Percentiles rank a stretch among this genome's conserved stretches.
Evolutionary conservation across 1,139 yeast species (phyloP).

Genomic region (Blastobotrys raffinosifermentans): DNA sequence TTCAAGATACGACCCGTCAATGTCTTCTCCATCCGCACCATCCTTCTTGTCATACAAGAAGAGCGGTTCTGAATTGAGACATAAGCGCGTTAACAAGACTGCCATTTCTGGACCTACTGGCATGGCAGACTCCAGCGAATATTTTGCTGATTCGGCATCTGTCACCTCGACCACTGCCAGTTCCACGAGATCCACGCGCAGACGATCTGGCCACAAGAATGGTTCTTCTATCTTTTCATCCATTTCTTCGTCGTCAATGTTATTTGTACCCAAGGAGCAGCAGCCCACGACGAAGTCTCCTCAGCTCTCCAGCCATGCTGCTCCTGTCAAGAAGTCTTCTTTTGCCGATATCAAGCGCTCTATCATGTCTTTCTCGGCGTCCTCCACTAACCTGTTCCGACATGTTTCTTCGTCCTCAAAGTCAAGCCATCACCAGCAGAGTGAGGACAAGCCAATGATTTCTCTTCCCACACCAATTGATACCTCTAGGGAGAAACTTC

Average conservation of each 20-base stretch:
- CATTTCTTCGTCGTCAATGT: conserved; percentile 12
- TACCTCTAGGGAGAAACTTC: conserved; percentile 48
- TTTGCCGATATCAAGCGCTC: conserved; percentile 17
- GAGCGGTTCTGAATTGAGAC: conserved; percentile 17
- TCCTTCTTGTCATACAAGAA: conserved; percentile 22
- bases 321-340: conserved; percentile 11
- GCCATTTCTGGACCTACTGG: conserved; percentile 24
- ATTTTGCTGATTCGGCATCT: conserved; percentile 14
- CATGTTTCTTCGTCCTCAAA: conserved; percentile 8
- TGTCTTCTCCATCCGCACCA: conserved; percentile 12
- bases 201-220: conserved; percentile 13
- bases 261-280: conserved; percentile 5
- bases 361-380: conserved; percentile 13
- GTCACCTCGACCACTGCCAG: conserved; percentile 10
- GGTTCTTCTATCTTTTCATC: conserved; percentile 18
- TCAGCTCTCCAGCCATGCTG: not conserved
- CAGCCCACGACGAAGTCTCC: not conserved
- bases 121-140: conserved; percentile 21
- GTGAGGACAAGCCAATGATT: conserved; percentile 37
- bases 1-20: conserved; percentile 7
- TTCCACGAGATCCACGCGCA: conserved; percentile 3
- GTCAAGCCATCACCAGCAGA: conserved; percentile 5
- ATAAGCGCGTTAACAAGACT: conserved; percentile 19
- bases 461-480: conserved; percentile 54
- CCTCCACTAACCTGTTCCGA: conserved; percentile 10